A percentile compares a stretch with the other conserved stretches of the same genome.
Evolutionary conservation across 257 asterid species (phyloP).

Genomic region (Sherardia arvensis): DNA sequence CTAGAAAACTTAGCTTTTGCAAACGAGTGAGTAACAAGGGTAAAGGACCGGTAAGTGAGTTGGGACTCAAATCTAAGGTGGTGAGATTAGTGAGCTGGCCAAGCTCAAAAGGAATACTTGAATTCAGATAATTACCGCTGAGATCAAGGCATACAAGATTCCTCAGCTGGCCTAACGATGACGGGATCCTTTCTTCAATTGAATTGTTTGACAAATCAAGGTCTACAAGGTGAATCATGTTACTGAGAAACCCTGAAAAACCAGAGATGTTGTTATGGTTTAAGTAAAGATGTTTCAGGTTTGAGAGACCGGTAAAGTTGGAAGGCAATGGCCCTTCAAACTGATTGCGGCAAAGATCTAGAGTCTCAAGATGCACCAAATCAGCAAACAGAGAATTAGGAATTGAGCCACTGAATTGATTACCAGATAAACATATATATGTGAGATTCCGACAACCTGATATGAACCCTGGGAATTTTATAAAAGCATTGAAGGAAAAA

Average conservation of each 20-base stretch:
- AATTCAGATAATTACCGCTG: slow-evolving; percentile 20
- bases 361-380: too few species aligned
- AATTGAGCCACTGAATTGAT: too few species aligned
- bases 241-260: slow-evolving; percentile 31
- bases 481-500: too few species aligned
- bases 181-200: slow-evolving; percentile 32
- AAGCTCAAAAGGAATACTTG: slow-evolving; percentile 28
- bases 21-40: slow-evolving; percentile 54
- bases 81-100: slow-evolving; percentile 28
- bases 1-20: slow-evolving; percentile 36
- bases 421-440: too few species aligned
- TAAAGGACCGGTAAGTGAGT: slow-evolving; percentile 48
- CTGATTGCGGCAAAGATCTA: not conserved
- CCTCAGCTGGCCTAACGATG: slow-evolving; percentile 24
- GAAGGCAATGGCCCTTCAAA: slow-evolving; percentile 46
- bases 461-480: too few species aligned
- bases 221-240: too few species aligned
- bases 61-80: slow-evolving; percentile 19
- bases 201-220: slow-evolving; percentile 48
- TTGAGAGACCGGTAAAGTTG: slow-evolving; percentile 34
- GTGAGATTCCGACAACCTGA: too few species aligned
- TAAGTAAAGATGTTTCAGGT: slow-evolving; percentile 36
- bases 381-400: too few species aligned
- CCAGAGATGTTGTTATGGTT: slow-evolving; percentile 41
- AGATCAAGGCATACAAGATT: slow-evolving; percentile 23